Evolutionary conservation across 305 asterid genomes (phyloP).

Genomic region (Solanum hybrid): DNA sequence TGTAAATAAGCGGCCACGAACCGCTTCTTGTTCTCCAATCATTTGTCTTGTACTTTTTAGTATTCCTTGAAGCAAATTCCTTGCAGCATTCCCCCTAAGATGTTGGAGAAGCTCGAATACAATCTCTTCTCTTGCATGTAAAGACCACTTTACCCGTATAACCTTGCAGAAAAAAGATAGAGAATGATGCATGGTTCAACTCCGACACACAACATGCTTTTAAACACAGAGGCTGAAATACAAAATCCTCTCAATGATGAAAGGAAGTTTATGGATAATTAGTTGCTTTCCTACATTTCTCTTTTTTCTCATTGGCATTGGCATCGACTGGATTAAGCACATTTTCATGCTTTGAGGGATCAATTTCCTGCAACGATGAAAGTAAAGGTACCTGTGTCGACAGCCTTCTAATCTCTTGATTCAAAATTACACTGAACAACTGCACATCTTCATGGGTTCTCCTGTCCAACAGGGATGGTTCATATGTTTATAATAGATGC

Average conservation of each 20-base stretch:
- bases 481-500: background rate
- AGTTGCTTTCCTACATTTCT: background rate
- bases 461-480: conserved; percentile 21
- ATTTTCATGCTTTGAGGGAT: background rate
- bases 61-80: conserved; percentile 58
- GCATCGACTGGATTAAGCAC: background rate
- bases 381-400: conserved; percentile 35
- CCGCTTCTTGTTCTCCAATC: conserved; percentile 99
- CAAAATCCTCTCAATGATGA: background rate
- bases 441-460: conserved; percentile 50
- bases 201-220: background rate
- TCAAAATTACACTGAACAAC: conserved; percentile 38
- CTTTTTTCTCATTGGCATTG: background rate
- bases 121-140: conserved; percentile 97
- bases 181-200: background rate
- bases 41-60: conserved; percentile 79
- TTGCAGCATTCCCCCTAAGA: conserved; percentile 62
- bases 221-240: background rate
- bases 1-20: conserved; percentile 92
- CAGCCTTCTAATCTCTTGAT: conserved; percentile 48
- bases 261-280: background rate
- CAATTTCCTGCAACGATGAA: background rate
- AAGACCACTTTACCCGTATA: conserved; percentile 94
- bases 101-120: conserved; percentile 92
- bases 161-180: conserved; percentile 34